Conservation (phyloP, 805 yeast species). For the Diddensiella santjacobensis region DNA sequence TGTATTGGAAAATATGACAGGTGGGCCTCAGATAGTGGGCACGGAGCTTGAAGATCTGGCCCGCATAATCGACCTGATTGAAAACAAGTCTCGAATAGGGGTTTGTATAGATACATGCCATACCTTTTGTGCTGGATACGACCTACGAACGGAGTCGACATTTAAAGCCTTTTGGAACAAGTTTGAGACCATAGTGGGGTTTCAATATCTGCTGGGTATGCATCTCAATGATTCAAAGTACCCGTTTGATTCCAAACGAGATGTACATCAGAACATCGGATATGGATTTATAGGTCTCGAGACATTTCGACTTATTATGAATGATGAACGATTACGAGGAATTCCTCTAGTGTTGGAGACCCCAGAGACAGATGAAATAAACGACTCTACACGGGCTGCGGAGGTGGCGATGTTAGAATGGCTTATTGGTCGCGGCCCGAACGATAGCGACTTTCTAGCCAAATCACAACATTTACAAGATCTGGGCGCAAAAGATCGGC, state of each 20-base stretch:
- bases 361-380: constrained; percentile 41
- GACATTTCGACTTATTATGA: constrained; percentile 73
- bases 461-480: constrained; percentile 49
- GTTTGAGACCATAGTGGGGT: constrained; percentile 73
- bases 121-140: constrained; percentile 94
- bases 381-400: constrained; percentile 50
- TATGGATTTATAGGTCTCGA: constrained; percentile 87
- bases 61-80: constrained; percentile 71
- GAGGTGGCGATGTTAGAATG: constrained; percentile 79
- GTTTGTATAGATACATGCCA: constrained; percentile 97
- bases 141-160: constrained; percentile 55
- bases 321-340: constrained; percentile 53
- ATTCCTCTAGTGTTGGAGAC: constrained; percentile 87
- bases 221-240: constrained; percentile 96
- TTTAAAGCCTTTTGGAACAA: constrained; percentile 68
- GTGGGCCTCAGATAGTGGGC: constrained; percentile 89
- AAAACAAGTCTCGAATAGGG: constrained; percentile 81
- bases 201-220: constrained; percentile 68
- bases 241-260: constrained; percentile 85
- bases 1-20: constrained; percentile 96
- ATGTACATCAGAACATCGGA: constrained; percentile 86
- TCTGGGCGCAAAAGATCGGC: constrained; percentile 65
- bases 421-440: constrained; percentile 55
- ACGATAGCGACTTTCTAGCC: constrained; percentile 52
- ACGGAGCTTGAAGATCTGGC: constrained; percentile 70